A percentile compares a stretch with the other conserved stretches of the same genome.
phyloP scores from a whole-genome alignment of 192 early-diverging fungal species.

The Pilaira anomala region DNA sequence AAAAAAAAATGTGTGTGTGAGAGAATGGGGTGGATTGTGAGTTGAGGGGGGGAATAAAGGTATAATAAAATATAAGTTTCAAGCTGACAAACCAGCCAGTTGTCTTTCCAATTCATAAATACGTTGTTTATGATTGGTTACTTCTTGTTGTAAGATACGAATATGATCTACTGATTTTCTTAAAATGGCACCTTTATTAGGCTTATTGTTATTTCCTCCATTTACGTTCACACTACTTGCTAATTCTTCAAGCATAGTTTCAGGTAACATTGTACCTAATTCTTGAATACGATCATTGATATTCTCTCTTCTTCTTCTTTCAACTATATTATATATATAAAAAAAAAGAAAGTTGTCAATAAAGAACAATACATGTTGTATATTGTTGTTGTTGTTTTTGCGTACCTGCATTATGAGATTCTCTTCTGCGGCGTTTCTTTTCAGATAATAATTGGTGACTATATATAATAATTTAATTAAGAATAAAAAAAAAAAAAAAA shows the following conservation, averaged over 20 bases:
- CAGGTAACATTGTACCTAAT: constrained; percentile 77
- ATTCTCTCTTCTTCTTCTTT: constrained; percentile 91
- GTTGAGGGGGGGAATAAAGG: too few relatives aligned
- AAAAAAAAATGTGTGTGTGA: too few relatives aligned
- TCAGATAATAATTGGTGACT: constrained; percentile 39
- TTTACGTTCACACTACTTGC: background rate
- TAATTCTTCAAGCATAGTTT: constrained; percentile 57
- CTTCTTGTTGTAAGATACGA: constrained; percentile 25
- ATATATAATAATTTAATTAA: background rate
- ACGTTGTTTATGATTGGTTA: constrained; percentile 13
- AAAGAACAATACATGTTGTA: background rate
- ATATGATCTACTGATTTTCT: constrained; percentile 94
- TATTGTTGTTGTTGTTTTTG: background rate
- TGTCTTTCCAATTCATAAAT: constrained; percentile 29
- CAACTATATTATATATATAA: constrained; percentile 57
- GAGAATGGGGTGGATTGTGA: too few relatives aligned
- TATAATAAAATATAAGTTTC: too few relatives aligned
- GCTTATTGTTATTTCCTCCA: constrained; percentile 64
- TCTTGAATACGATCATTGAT: constrained; percentile 98
- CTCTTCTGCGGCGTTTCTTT: constrained; percentile 86
- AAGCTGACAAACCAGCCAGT: background rate
- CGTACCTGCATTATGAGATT: constrained; percentile 88
- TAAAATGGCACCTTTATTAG: constrained; percentile 93
- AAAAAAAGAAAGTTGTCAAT: background rate
- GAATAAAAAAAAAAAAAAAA: constrained; percentile 9